These are phyloP conservation scores for Vigna unguiculata DNA, from an alignment of 306 rosid species.

Conservation along the genomic window DNA sequence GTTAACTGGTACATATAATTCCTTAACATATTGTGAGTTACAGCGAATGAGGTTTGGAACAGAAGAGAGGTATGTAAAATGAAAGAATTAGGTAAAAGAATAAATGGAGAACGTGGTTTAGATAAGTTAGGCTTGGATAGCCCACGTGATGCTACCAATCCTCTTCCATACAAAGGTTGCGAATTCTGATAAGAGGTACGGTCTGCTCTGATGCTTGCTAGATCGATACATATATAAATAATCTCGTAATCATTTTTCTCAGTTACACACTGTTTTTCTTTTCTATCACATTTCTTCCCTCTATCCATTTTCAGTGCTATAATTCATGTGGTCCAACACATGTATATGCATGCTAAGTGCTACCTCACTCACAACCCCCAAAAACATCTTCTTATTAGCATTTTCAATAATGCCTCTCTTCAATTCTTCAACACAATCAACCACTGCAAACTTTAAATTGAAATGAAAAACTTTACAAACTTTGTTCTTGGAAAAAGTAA, in stretches of 20 bases:
- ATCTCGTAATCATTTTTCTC: constrained; percentile 32
- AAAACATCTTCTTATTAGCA: no score
- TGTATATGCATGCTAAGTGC: no score
- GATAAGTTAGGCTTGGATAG: constrained; percentile 15
- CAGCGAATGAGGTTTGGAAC: not conserved
- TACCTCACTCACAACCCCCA: no score
- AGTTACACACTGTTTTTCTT: constrained; percentile 5
- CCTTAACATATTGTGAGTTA: no score
- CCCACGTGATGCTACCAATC: constrained; percentile 54
- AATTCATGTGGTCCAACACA: constrained; percentile 17
- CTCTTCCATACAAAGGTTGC: constrained; percentile 14
- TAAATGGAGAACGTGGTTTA: constrained; percentile 39
- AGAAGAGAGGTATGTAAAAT: constrained; percentile 1
- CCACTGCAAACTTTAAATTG: not conserved
- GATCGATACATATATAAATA: not conserved
- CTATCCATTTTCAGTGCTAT: not conserved
- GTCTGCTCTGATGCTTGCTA: constrained; percentile 1
- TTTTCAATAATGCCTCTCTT: no score
- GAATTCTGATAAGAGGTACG: not conserved
- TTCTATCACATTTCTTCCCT: not conserved
- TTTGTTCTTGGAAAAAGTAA: constrained; percentile 1
- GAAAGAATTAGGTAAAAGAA: constrained; percentile 35
- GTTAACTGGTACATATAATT: no score
- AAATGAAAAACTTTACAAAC: not conserved
- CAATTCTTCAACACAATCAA: not conserved